A percentile compares a stretch with the other conserved stretches of the same genome.
phyloP scores from a whole-genome alignment of 2,329 filamentous ascomycete species.

The Paraconiothyrium sp. region DNA sequence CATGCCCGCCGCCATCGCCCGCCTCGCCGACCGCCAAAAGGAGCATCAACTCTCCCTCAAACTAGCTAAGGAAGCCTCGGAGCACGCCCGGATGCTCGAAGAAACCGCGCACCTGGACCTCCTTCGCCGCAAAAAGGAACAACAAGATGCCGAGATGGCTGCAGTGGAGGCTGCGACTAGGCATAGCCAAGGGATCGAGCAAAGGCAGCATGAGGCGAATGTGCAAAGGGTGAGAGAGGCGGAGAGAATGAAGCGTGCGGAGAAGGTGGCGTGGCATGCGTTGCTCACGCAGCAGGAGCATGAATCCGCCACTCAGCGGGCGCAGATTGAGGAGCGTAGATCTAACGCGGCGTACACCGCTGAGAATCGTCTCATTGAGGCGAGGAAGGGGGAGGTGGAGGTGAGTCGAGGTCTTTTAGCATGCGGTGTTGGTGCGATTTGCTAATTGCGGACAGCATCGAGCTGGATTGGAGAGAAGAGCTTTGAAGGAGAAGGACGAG shows the following conservation, averaged over 20 bases:
- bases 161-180: slow-evolving; percentile 30
- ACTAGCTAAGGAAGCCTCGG: slow-evolving; percentile 38
- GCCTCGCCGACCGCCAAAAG: slow-evolving; percentile 43
- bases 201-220: slow-evolving; percentile 44
- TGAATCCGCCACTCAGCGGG: slow-evolving; percentile 32
- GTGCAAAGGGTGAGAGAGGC: slow-evolving; percentile 41
- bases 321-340: slow-evolving; percentile 36
- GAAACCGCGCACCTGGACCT: slow-evolving; percentile 40
- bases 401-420: neutral
- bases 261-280: slow-evolving; percentile 42
- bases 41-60: slow-evolving; percentile 41
- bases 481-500: slow-evolving; percentile 46
- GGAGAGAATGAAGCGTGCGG: slow-evolving; percentile 42
- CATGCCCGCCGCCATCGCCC: slow-evolving; percentile 37
- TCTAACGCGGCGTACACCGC: slow-evolving; percentile 23
- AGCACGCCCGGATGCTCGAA: slow-evolving; percentile 40
- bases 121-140: slow-evolving; percentile 39
- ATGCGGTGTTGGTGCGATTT: neutral
- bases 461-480: slow-evolving; percentile 33
- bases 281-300: slow-evolving; percentile 42
- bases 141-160: slow-evolving; percentile 36
- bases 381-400: slow-evolving; percentile 38
- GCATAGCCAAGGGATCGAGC: slow-evolving; percentile 36
- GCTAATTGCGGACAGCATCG: slow-evolving; percentile 22
- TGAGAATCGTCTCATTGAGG: slow-evolving; percentile 35